Evolutionary conservation across 768 basidiomycete genomes (phyloP).

Genomic region (Dentipellis sp.): DNA sequence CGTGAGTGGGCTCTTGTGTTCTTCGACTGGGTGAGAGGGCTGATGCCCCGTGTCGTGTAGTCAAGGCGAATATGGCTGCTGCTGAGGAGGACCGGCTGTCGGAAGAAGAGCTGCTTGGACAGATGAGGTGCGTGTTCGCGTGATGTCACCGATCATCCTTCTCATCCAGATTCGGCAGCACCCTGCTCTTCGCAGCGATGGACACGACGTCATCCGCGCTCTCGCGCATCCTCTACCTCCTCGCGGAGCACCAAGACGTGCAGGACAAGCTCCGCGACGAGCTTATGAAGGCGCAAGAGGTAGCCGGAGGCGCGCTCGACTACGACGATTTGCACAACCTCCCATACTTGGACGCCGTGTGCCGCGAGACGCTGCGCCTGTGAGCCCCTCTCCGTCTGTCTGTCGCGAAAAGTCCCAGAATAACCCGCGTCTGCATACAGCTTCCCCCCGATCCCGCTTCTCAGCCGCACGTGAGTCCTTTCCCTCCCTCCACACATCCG

Average conservation of each 20-base stretch:
- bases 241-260: slow-evolving; percentile 21
- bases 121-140: slow-evolving; percentile 19
- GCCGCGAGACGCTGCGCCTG: slow-evolving; percentile 33
- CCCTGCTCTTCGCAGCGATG: background rate
- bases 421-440: too few relatives aligned
- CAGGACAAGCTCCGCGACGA: slow-evolving; percentile 22
- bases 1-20: slow-evolving; percentile 16
- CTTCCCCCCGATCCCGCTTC: too few relatives aligned
- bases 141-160: background rate
- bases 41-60: slow-evolving; percentile 12
- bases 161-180: background rate
- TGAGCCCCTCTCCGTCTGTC: too few relatives aligned
- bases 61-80: slow-evolving; percentile 24
- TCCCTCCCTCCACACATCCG: too few relatives aligned
- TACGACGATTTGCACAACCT: slow-evolving; percentile 33
- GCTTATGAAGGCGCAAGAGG: slow-evolving; percentile 17
- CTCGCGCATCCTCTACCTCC: slow-evolving; percentile 24
- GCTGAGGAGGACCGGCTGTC: slow-evolving; percentile 22
- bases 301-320: slow-evolving; percentile 19
- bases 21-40: too few relatives aligned
- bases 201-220: slow-evolving; percentile 21
- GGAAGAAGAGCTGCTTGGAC: slow-evolving; percentile 27
- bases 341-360: slow-evolving; percentile 36
- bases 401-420: too few relatives aligned
- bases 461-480: too few relatives aligned